Conservation (phyloP, 2,329 filamentous ascomycete genomes). For the Fusarium cyanostomum region DNA sequence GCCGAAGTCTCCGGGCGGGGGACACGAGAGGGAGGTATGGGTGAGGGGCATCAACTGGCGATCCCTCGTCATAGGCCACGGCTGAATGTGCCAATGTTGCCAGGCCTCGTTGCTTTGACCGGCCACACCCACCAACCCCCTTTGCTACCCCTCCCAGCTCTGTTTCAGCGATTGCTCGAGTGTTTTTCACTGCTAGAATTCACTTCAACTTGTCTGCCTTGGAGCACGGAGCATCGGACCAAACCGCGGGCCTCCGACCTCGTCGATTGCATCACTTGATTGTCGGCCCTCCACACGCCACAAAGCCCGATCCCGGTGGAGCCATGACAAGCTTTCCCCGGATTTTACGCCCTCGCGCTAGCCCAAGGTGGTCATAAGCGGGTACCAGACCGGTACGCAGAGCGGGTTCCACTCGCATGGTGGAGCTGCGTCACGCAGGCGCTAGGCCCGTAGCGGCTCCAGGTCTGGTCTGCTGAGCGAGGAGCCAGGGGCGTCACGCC, state of each 20-base stretch:
- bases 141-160: constrained; percentile 12
- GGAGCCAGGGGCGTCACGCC: constrained; percentile 42
- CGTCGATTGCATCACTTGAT: constrained; percentile 30
- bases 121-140: constrained; percentile 16
- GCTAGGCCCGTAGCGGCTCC: constrained; percentile 40
- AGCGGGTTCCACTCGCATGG: constrained; percentile 19
- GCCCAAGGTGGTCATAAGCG: constrained; percentile 25
- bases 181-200: neutral
- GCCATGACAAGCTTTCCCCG: constrained; percentile 48
- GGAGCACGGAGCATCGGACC: neutral
- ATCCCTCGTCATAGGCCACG: constrained; percentile 40
- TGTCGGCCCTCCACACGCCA: constrained; percentile 34
- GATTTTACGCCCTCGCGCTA: constrained; percentile 43
- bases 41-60: constrained; percentile 34
- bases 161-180: neutral
- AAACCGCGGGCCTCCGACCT: constrained; percentile 21
- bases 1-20: constrained; percentile 41
- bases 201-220: neutral
- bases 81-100: constrained; percentile 26
- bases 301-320: constrained; percentile 42
- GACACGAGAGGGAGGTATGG: constrained; percentile 1
- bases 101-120: constrained; percentile 18
- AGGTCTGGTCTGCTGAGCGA: constrained; percentile 42
- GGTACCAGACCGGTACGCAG: constrained; percentile 40
- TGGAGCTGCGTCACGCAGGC: constrained; percentile 15